Conservation (phyloP, 208 protist genomes). For the Novymonas esmeraldas region DNA sequence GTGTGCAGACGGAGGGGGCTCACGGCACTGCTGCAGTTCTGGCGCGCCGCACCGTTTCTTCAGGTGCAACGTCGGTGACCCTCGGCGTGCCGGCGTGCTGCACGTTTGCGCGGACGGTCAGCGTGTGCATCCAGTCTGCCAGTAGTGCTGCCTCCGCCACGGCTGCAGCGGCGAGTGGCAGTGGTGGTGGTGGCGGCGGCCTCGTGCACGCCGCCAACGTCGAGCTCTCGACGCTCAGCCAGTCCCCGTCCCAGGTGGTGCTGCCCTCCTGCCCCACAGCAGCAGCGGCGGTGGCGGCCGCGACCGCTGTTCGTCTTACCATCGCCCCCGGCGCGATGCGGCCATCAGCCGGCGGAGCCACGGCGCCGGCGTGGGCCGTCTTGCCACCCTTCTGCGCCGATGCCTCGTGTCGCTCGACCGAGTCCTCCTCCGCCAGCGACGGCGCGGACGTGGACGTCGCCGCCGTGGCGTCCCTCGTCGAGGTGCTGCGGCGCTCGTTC, state of each 20-base stretch:
- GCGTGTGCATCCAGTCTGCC: slow-evolving; percentile 8
- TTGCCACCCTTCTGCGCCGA: not conserved
- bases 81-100: slow-evolving; percentile 4
- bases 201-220: not conserved
- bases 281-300: no score
- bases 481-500: slow-evolving; percentile 1
- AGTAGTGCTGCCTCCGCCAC: no score
- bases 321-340: no score
- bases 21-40: not conserved
- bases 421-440: not conserved
- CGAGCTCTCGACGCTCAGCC: not conserved
- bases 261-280: not conserved
- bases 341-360: no score
- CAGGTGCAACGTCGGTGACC: not conserved
- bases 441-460: not conserved
- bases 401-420: no score
- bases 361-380: not conserved
- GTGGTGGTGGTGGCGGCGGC: not conserved
- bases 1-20: no score
- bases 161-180: no score
- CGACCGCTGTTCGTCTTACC: no score
- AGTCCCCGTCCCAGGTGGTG: not conserved
- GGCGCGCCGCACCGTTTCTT: not conserved
- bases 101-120: not conserved
- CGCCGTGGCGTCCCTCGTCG: not conserved